A percentile compares a stretch with the other conserved stretches of the same genome.
Evolutionary conservation across 2,329 filamentous ascomycete genomes (phyloP).

Genomic region (Alternaria conjuncta): DNA sequence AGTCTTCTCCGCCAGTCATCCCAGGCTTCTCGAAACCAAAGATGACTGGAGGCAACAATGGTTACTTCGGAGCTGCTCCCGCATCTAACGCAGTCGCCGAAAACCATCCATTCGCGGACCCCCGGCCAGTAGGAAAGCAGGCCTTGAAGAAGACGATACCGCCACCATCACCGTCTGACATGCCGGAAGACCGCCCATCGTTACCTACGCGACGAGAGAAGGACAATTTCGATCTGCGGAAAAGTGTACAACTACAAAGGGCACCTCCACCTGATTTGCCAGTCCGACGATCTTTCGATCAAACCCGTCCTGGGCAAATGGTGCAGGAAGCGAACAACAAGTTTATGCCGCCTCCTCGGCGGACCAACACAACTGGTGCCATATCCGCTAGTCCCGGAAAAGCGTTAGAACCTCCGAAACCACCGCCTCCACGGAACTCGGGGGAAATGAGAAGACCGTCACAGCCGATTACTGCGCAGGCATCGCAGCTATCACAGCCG

Average conservation of each 20-base stretch:
- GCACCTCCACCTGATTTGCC: conserved; percentile 41
- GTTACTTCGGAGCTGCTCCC: conserved; percentile 43
- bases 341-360: conserved; percentile 44
- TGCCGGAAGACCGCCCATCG: conserved; percentile 56
- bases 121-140: conserved; percentile 24
- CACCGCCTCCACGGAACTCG: conserved; percentile 44
- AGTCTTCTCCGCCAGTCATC: conserved; percentile 30
- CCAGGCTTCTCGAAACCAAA: conserved; percentile 35
- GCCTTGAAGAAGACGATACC: conserved; percentile 25
- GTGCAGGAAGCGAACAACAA: conserved; percentile 34
- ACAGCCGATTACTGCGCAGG: conserved; percentile 16
- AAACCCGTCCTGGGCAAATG: conserved; percentile 32
- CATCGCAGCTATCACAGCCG: conserved; percentile 29
- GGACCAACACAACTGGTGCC: conserved; percentile 37
- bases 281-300: conserved; percentile 46
- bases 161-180: conserved; percentile 30
- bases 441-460: conserved; percentile 40
- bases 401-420: conserved; percentile 40
- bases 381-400: conserved; percentile 19
- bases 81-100: conserved; percentile 40
- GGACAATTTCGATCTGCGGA: conserved; percentile 42
- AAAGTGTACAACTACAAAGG: conserved; percentile 42
- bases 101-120: conserved; percentile 27
- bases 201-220: conserved; percentile 54
- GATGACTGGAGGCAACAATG: conserved; percentile 28